phyloP scores from a whole-genome alignment of 495 filamentous ascomycete genomes.

The Neurospora intermedia region DNA sequence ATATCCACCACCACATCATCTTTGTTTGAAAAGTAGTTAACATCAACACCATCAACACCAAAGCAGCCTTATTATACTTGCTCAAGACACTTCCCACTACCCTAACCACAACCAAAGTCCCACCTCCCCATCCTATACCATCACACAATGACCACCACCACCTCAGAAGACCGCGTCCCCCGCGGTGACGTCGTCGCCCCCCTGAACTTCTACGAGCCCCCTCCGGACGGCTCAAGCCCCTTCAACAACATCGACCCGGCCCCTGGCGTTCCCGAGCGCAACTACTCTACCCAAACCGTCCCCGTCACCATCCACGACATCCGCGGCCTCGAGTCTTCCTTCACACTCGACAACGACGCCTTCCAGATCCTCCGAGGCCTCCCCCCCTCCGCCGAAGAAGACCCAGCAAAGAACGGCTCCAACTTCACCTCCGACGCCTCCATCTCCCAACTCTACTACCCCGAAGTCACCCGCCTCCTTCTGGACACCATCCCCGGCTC shows the following conservation, averaged over 20 bases:
- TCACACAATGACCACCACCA: conserved; percentile 1
- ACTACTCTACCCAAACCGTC: conserved; percentile 45
- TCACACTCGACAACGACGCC: conserved; percentile 61
- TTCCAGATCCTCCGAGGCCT: conserved; percentile 51
- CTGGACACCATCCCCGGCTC: conserved; percentile 51
- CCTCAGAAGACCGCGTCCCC: conserved; percentile 33
- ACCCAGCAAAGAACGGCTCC: neutral
- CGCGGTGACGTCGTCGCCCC: conserved; percentile 53
- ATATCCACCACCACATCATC: neutral
- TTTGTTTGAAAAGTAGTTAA: neutral
- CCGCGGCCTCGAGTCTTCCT: conserved; percentile 19
- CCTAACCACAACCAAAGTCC: neutral
- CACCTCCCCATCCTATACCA: neutral
- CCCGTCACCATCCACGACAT: conserved; percentile 53
- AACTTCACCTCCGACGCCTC: conserved; percentile 54
- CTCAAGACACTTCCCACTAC: neutral
- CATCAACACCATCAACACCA: neutral
- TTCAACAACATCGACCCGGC: conserved; percentile 60
- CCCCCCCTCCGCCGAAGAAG: conserved; percentile 35
- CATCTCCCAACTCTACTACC: conserved; percentile 66
- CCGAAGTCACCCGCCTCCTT: conserved; percentile 56
- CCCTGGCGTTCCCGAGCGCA: conserved; percentile 47
- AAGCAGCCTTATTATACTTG: neutral
- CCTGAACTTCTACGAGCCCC: conserved; percentile 59
- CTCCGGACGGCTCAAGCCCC: conserved; percentile 51